Base-by-base conservation (phyloP, 768 basidiomycete genomes). In the Amylocystis lapponica region DNA sequence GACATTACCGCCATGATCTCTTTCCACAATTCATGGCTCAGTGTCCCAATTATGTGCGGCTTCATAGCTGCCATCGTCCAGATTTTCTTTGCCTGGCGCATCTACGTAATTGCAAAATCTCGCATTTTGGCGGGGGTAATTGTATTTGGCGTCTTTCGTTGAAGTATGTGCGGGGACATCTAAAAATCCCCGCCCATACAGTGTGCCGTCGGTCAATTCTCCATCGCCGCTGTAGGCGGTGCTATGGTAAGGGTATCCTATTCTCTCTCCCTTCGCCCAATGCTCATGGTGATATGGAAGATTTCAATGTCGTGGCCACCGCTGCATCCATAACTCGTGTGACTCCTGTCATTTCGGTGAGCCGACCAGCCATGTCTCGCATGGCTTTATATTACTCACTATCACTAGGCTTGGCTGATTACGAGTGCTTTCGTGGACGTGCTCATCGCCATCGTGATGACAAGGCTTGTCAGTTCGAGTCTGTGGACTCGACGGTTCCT, bases 11-110 rank as follows among this genome's bases (percentile, higher is more conserved):
- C 21, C 21, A 16, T 50, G 13, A 25, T 26, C n/a, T 26, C 25
- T 12, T 47, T 46, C 26, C 38, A 47, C 33, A 40, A 43, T 14
- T 14, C 41, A 2, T 50, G 49, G 49, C 47, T 50, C 45, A 45
- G 43, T 22, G 49, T 47, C 4, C 30, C 42, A 16, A 31, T 50
- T 25, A 50, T 50, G 49, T 36, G 37, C 17, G 46, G 20, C 16
- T 7, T 50, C 13, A 27, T 47, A 14, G 39, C 49, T 13, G 41
- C 22, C 3, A 25, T 41, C 26, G 42, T 50, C 3, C 49, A 50
- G 19, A 29, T 23, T 16, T 47, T 27, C 46, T 50, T 36, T 26
- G 37, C 36, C 25, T 41, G 49, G 33, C 31, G 49, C 13, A 47
- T 50, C 19, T 44, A 25, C 9, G 23, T 45, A 3, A 22, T 51